These are phyloP conservation scores for Starmerella vaccinii DNA, from an alignment of 805 yeast species.

Conservation along the genomic window DNA sequence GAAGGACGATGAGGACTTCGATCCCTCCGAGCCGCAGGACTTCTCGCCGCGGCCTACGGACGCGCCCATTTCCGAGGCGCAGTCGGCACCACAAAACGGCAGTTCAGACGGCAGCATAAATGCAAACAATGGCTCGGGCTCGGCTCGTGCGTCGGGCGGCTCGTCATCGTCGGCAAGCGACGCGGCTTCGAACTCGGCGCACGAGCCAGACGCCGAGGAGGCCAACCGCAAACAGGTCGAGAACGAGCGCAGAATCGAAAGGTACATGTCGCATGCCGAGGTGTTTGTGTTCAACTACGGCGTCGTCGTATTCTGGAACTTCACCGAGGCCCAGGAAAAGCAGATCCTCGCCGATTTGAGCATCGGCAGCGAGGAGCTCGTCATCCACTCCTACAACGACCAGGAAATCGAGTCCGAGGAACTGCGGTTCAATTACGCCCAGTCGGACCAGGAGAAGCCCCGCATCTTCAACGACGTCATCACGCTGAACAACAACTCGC, in stretches of 20 bases:
- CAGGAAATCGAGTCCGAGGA: conserved; percentile 91
- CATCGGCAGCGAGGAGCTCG: conserved; percentile 47
- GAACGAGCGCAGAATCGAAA: conserved; percentile 22
- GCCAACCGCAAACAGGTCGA: neutral
- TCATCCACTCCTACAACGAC: conserved; percentile 62
- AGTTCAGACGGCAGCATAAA: too few species aligned
- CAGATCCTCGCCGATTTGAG: conserved; percentile 85
- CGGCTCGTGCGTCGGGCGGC: too few species aligned
- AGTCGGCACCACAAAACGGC: neutral
- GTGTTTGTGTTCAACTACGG: conserved; percentile 86
- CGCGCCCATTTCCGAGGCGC: conserved; percentile 3
- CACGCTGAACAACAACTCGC: conserved; percentile 82
- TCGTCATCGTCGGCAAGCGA: too few species aligned
- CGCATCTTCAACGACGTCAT: conserved; percentile 78
- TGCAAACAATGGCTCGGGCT: too few species aligned
- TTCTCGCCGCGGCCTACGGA: conserved; percentile 41
- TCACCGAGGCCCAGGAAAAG: conserved; percentile 83
- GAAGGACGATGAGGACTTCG: conserved; percentile 42
- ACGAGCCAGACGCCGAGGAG: neutral
- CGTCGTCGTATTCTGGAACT: conserved; percentile 97
- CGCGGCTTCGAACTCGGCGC: too few species aligned
- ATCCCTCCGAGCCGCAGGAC: conserved; percentile 88
- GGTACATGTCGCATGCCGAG: conserved; percentile 54
- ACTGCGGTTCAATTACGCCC: conserved; percentile 58
- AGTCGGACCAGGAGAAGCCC: conserved; percentile 37